phyloP scores from a whole-genome alignment of 805 yeast genomes.

The Candida ulmi region DNA sequence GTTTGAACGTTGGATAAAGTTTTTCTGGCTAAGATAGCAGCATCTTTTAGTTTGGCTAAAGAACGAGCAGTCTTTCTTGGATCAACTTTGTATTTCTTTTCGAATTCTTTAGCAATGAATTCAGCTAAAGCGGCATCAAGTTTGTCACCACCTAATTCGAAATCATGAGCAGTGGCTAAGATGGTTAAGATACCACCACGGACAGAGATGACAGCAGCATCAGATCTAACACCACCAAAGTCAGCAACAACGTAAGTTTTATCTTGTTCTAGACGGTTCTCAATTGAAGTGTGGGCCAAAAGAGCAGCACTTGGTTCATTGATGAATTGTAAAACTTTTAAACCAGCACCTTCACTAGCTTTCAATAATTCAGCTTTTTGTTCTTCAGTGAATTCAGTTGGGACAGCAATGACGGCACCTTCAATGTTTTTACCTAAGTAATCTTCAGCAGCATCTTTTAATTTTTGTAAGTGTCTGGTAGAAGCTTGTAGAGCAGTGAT shows the following conservation, averaged over 20 bases:
- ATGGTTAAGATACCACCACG: slow-evolving; percentile 93
- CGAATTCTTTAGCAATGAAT: slow-evolving; percentile 87
- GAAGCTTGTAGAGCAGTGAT: slow-evolving; percentile 73
- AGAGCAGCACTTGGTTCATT: slow-evolving; percentile 92
- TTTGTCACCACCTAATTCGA: slow-evolving; percentile 80
- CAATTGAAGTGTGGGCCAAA: slow-evolving; percentile 62
- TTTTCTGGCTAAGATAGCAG: slow-evolving; percentile 79
- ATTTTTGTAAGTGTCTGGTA: slow-evolving; percentile 75
- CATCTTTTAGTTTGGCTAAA: slow-evolving; percentile 79
- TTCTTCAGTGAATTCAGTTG: slow-evolving; percentile 74
- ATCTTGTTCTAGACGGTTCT: slow-evolving; percentile 40
- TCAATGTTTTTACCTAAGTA: slow-evolving; percentile 77
- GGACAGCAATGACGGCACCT: slow-evolving; percentile 84
- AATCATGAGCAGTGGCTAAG: slow-evolving; percentile 78
- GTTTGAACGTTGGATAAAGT: slow-evolving; percentile 86
- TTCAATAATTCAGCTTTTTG: slow-evolving; percentile 62
- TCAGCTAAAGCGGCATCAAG: slow-evolving; percentile 78
- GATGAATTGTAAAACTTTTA: slow-evolving; percentile 79
- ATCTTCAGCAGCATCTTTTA: slow-evolving; percentile 87
- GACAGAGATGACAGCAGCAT: slow-evolving; percentile 88
- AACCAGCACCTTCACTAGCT: slow-evolving; percentile 65
- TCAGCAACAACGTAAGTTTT: slow-evolving; percentile 88
- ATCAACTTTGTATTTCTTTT: slow-evolving; percentile 77
- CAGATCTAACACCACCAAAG: slow-evolving; percentile 94
- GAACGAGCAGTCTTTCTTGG: slow-evolving; percentile 81